A percentile compares a stretch with the other conserved stretches of the same genome.
Conservation (phyloP, 2,329 filamentous ascomycete genomes). For the Raffaelea arxii region DNA sequence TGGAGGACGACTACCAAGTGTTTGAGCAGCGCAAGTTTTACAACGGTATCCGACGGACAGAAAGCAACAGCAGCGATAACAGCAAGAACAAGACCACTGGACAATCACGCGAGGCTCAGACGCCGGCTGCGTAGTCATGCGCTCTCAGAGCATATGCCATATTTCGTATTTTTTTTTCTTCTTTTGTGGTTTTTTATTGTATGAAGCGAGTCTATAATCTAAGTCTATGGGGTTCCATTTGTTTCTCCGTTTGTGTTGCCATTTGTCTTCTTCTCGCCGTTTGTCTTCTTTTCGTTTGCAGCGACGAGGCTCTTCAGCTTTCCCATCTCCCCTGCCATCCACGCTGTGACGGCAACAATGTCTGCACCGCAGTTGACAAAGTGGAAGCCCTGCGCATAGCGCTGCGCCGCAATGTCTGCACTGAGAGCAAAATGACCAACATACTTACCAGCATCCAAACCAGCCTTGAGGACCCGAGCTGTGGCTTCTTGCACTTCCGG, state of each 20-base stretch:
- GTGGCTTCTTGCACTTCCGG: conserved; percentile 22
- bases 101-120: too few relatives aligned
- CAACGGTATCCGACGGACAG: too few relatives aligned
- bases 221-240: too few relatives aligned
- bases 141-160: too few relatives aligned
- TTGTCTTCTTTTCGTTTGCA: neutral
- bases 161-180: too few relatives aligned
- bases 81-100: too few relatives aligned
- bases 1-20: neutral
- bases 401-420: conserved; percentile 18
- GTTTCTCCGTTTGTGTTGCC: neutral
- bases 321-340: conserved; percentile 23
- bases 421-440: conserved; percentile 23
- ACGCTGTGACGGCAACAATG: conserved; percentile 25
- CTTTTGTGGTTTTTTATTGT: too few relatives aligned
- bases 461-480: conserved; percentile 16
- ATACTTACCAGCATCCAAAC: conserved; percentile 22
- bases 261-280: neutral
- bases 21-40: neutral
- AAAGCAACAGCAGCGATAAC: too few relatives aligned
- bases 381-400: conserved; percentile 21
- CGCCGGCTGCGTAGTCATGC: too few relatives aligned
- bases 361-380: conserved; percentile 27
- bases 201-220: too few relatives aligned
- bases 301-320: conserved; percentile 14